Evolutionary conservation across 2,329 filamentous ascomycete species (phyloP), one percentile per base, ranked within the genome.

Genomic region (Hymenoscyphus infarciens): DNA sequence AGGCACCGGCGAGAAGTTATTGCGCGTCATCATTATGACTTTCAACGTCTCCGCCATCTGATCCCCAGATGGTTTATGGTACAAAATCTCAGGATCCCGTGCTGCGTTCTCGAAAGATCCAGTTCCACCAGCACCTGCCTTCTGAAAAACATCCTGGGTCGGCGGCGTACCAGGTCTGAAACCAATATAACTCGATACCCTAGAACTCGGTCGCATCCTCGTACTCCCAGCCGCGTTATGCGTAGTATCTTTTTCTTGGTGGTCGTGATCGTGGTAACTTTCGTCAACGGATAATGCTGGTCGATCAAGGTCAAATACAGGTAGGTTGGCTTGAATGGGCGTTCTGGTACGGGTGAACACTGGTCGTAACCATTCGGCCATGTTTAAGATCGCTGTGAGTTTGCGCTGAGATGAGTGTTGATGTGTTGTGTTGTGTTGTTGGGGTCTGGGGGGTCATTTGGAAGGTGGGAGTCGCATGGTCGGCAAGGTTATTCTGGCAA

Each of bases 1-100:
- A 2, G 73, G 73, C 3, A 75, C 53, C 1, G 71, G 61, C 0
- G 67, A 61, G 25, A 69, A 59, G 2, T 61, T 65, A n/a, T 62
- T 66, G 55, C 69, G 64, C 15, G 64, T 73, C 73, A 75, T 74
- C 72, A 74, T 73, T 2, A 71, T 65, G 1, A 73, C 70, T 58
- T 73, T 70, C 5, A 74, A 59, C 25, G 70, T 72, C 53, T 74
- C 72, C 0, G 67, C 71, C 66, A 74, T 70, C 53, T 64, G 72
- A 58, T 72, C 68, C 10, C 60, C 53, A 1, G 71, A 72, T n/a
- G 73, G 73, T 35, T 69, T 72, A 56, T 73, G 62, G 54, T 72
- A 71, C 4, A 71, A 63, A 25, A 56, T 65, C 39, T 71, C 70
- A 1, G 72, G 68, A 29, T 66, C 57, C 22, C 63, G 67, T 11